phyloP scores from a whole-genome alignment of 208 protist species.

The Herpetomonas muscarum region DNA sequence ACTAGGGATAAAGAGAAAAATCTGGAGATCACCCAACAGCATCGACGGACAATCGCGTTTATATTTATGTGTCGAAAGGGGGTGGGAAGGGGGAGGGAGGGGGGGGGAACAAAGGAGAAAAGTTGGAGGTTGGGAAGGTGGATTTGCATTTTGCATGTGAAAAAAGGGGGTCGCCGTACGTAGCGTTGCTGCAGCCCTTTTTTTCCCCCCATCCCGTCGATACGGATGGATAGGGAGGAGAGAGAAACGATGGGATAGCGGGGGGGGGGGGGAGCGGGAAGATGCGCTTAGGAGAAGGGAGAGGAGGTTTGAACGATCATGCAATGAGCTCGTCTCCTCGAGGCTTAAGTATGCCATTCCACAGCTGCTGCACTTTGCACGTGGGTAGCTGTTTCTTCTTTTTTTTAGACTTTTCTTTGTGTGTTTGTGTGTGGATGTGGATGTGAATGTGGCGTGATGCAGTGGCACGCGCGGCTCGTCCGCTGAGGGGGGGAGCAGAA shows the following conservation, averaged over 20 bases:
- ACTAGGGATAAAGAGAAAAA: conserved; percentile 2
- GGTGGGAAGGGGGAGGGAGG: neutral
- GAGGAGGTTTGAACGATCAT: no score
- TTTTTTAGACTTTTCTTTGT: neutral
- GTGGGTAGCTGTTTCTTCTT: neutral
- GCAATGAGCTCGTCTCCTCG: no score
- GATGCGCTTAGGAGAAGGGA: no score
- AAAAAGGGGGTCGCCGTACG: neutral
- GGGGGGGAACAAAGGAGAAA: neutral
- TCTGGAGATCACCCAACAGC: neutral
- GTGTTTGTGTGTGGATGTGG: neutral
- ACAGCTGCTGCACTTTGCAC: no score
- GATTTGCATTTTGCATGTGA: neutral
- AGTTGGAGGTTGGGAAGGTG: neutral
- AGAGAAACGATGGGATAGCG: no score
- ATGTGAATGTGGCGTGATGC: conserved; percentile 1
- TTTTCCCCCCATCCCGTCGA: no score
- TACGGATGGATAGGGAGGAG: no score
- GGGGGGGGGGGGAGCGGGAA: no score
- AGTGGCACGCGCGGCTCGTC: neutral
- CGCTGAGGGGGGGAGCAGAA: neutral
- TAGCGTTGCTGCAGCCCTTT: no score
- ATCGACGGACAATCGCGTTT: no score
- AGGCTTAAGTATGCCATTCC: no score
- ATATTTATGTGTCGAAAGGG: neutral